Base-by-base conservation (phyloP, 495 filamentous ascomycete genomes). In the Podospora appendiculata region DNA sequence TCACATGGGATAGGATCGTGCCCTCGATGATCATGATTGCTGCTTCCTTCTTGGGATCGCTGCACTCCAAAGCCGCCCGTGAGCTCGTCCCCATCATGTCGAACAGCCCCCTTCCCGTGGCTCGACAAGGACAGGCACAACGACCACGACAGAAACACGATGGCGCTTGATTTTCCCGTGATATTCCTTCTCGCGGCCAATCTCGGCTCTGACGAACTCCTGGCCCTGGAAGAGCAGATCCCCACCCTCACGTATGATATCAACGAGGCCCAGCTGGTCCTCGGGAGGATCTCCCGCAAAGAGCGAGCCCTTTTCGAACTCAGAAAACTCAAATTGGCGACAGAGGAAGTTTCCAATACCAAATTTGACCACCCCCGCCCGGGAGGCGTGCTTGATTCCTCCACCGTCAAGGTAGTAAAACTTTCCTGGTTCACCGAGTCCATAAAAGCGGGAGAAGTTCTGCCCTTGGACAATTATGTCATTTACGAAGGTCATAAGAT, bases 271-370 rank as follows among this genome's bases (percentile, higher is more conserved):
- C 74, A 75, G 9, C 52, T 96, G 2, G 64, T 96, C 5, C 69
- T 98, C 17, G 89, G 84, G 0, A 87, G 81, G 48, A 75, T 95
- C 32, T 70, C 68, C 0, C 83, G 81, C 45, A 81, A 81, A 50
- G 78, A 80, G 57, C 80, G 92, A 9, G 89, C 87, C 1, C 74
- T 77, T 10, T 80, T 93, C 51, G 92, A 97, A 69, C 71, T 96
- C 38, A 77, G 89, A 41, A 78, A 79, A 36, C 77, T 56, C 18
- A 70, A 61, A 75, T 42, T 86, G 74, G 17, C 41, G 81, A 55
- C 85, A 62, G 76, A 85, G 70, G 83, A 89, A 58, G 73, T 84
- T 13, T 51, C 72, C 2, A 52, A 52, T 1, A 17, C 51, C 0
- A 45, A 25, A 25, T 5, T 25, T 25, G 25, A 25, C 25, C 25